Evolutionary conservation across 2,329 filamentous ascomycete species (phyloP), one percentile per base, ranked within the genome.

Genomic region (Blastomyces gilchristii): DNA sequence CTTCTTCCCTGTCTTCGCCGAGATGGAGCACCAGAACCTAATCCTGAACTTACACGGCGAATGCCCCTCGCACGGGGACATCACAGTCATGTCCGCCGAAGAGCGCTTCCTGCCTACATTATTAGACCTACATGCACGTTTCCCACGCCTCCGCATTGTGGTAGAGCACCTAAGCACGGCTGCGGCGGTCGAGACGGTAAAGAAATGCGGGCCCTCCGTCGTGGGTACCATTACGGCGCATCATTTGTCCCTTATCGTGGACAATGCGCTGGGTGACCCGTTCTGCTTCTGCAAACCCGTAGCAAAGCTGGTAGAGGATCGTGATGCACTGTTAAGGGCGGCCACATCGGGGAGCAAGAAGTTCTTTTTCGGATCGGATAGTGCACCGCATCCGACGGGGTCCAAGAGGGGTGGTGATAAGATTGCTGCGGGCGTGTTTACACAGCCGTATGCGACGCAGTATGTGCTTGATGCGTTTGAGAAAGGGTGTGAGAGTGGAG

Each of bases 11-110:
- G 89, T 93, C 16, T 96, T 97, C 72, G 83, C 82, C n/a, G 89
- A 90, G 67, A 97, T 97, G 92, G 88, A 96, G 73, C 79, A 86
- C 64, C 85, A 91, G 68, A 86, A 87, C 68, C 80, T 96, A 72
- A 83, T 95, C n/a, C 82, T 95, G 52, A 97, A 97, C 77, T 80
- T 97, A n/a, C 92, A 97, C 74, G 93, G 92, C 67, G 93, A 97
- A 77, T 85, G 87, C n/a, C 87, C 86, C 0, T 81, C 81, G 1
- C 79, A 79, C 67, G 74, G 41, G 79, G 72, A 76, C 52, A 78
- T 83, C 64, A 84, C 82, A 0, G 81, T 84, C 39, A 77, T 90
- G 66, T 89, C 87, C 69, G 87, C 87, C 25, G 89, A 92, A 75
- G 82, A 85, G 65, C 81, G 80, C 2, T 97, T 97, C 77, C 80